phyloP scores from a whole-genome alignment of 768 basidiomycete species.

The Cystoderma amianthinum region DNA sequence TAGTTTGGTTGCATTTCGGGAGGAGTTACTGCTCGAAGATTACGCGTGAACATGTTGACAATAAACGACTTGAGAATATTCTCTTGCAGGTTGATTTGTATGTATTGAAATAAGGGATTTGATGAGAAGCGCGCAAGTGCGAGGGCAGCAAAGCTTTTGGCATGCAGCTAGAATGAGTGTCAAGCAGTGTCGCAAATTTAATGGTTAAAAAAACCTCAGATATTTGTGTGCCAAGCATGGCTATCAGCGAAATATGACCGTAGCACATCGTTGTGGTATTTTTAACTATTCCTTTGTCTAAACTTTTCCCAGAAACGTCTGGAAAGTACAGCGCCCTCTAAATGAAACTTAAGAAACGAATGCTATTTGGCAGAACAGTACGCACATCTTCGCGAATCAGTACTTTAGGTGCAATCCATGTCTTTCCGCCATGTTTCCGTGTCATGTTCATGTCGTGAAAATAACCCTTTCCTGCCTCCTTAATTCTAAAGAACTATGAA shows the following conservation, averaged over 20 bases:
- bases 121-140: conserved; percentile 44
- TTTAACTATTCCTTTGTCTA: conserved; percentile 46
- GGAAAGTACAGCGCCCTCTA: conserved; percentile 93
- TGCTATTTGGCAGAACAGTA: too few relatives aligned
- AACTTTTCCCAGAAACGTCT: conserved; percentile 67
- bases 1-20: conserved; percentile 61
- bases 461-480: conserved; percentile 69
- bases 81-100: conserved; percentile 92
- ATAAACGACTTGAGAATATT: conserved; percentile 90
- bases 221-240: conserved; percentile 80
- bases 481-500: conserved; percentile 30
- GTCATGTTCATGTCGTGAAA: conserved; percentile 81
- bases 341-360: conserved; percentile 4
- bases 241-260: conserved; percentile 72
- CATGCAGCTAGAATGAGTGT: conserved; percentile 56
- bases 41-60: conserved; percentile 75
- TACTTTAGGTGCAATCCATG: conserved; percentile 87
- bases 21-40: conserved; percentile 64
- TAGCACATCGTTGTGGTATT: conserved; percentile 76
- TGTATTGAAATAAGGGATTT: conserved; percentile 60
- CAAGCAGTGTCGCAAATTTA: not conserved
- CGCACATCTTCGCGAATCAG: conserved; percentile 89
- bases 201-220: conserved; percentile 57
- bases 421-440: conserved; percentile 82
- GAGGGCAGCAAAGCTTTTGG: conserved; percentile 57